Evolutionary conservation across 2,329 filamentous ascomycete species (phyloP).

Genomic region (Ascochyta koolunga): DNA sequence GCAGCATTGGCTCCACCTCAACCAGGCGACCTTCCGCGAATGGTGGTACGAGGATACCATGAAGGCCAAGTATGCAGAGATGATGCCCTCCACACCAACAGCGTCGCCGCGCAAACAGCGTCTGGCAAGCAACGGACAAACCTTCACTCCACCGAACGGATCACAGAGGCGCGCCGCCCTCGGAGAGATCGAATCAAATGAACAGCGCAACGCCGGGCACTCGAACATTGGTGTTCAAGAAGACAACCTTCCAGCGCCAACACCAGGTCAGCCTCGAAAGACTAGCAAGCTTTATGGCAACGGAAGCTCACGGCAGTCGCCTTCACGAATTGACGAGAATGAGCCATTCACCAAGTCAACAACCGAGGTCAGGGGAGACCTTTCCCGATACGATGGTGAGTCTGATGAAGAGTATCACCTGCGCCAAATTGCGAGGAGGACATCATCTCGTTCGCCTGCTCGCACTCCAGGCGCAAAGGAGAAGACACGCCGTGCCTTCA

Average conservation of each 20-base stretch:
- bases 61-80: constrained; percentile 78
- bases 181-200: constrained; percentile 91
- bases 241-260: constrained; percentile 92
- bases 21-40: constrained; percentile 95
- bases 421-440: constrained; percentile 65
- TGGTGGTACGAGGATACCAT: constrained; percentile 87
- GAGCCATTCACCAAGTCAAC: constrained; percentile 59
- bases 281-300: constrained; percentile 76
- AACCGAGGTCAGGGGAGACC: constrained; percentile 64
- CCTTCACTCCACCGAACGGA: constrained; percentile 83
- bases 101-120: constrained; percentile 57
- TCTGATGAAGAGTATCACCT: constrained; percentile 85
- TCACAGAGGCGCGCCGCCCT: constrained; percentile 80
- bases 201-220: constrained; percentile 52
- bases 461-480: constrained; percentile 64
- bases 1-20: constrained; percentile 98
- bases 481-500: constrained; percentile 73
- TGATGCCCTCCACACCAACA: constrained; percentile 63
- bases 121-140: constrained; percentile 68
- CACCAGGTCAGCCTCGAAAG: constrained; percentile 94
- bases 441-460: constrained; percentile 66
- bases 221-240: constrained; percentile 72
- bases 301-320: constrained; percentile 38
- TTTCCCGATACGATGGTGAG: constrained; percentile 66
- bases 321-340: constrained; percentile 54